phyloP scores from a whole-genome alignment of 192 early-diverging fungal species.

The Chytriomyces hyalinus region DNA sequence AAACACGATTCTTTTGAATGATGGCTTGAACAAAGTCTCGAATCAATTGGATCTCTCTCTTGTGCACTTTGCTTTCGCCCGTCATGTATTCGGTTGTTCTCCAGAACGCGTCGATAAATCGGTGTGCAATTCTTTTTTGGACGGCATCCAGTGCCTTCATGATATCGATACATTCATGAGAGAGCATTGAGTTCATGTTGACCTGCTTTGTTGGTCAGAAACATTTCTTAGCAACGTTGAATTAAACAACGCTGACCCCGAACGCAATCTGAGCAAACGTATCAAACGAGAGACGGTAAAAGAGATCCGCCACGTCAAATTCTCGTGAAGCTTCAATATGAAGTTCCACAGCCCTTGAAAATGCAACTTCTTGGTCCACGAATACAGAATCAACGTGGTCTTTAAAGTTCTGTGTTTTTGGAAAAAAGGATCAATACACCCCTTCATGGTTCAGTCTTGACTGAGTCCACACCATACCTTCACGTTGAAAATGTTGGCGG shows the following conservation, averaged over 20 bases:
- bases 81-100: background rate
- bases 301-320: conserved; percentile 46
- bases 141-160: conserved; percentile 41
- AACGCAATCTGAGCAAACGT: conserved; percentile 45
- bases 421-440: background rate
- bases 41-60: conserved; percentile 26
- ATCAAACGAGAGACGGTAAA: conserved; percentile 49
- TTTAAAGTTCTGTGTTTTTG: conserved; percentile 39
- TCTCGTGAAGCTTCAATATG: background rate
- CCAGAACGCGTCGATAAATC: conserved; percentile 39
- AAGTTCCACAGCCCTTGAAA: conserved; percentile 21
- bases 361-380: conserved; percentile 27
- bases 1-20: conserved; percentile 28
- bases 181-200: conserved; percentile 6
- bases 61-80: conserved; percentile 6
- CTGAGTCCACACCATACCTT: conserved; percentile 1
- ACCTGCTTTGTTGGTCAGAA: background rate
- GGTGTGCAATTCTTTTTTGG: conserved; percentile 18
- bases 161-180: conserved; percentile 14
- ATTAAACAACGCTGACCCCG: conserved; percentile 16
- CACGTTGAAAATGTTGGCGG: conserved; percentile 52
- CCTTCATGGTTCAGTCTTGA: background rate
- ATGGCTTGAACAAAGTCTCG: conserved; percentile 33
- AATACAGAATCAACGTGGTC: conserved; percentile 44
- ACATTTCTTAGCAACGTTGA: too few species aligned